Base-by-base conservation (phyloP, 2,329 filamentous ascomycete species). In the Exophiala calicioides region DNA sequence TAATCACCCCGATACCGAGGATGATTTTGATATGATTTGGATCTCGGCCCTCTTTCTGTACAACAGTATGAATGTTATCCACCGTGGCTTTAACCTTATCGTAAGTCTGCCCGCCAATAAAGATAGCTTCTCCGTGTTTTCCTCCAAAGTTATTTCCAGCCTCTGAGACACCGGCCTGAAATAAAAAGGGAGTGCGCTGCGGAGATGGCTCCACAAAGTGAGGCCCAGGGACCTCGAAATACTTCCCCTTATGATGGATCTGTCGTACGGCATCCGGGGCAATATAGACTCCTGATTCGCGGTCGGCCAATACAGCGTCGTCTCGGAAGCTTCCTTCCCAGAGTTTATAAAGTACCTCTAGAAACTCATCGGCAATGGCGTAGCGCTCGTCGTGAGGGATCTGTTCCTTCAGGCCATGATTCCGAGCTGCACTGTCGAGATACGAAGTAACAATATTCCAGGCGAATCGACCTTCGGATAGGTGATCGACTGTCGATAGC, bases 401-500 rank as follows among this genome's bases (percentile, higher is more conserved):
- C 42, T 71, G 68, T n/a, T 66, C 64, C n/a, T 70, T 60, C 1
- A 72, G 58, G 0, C 73, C 73, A 50, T 71, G 69, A 7, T 72
- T 73, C 23, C 68, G 62, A 2, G 74, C 73, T 3, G 73, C 70
- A 5, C 66, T 69, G 27, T 75, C 70, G 1, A 73, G 58, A 45
- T 75, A 75, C 5, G 63, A 68, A 0, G 74, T 77, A 0, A 77
- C 74, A 18, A 76, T 72, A 40, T 77, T 77, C 74, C 74, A 76
- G 0, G 62, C 68, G 2, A 69, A 57, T 3, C 83, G 70, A n/a
- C 82, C 81, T 34, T 78, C 79, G 0, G 80, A 80, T 6, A 86
- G 65, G 60, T 86, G 83, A 58, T 86, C 83, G 0, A 85, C 69
- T 0, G 83, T 86, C 3, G 77, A 81, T 6, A 86, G 64, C 12